phyloP scores from a whole-genome alignment of 1,284 basidiomycete species.

The Puccinia horiana region DNA sequence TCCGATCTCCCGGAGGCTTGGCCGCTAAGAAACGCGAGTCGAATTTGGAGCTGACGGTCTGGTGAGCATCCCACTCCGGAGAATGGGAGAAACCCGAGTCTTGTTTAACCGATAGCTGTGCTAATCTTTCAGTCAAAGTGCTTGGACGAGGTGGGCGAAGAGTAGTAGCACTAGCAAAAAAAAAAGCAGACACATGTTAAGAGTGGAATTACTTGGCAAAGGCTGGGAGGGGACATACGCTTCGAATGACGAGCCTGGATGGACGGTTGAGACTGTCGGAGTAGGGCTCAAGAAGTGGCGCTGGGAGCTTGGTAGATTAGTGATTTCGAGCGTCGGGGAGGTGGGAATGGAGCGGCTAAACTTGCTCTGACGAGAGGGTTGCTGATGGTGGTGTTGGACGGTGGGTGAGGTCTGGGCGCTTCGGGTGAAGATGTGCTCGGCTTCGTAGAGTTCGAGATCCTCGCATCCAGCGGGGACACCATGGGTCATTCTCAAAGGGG shows the following conservation, averaged over 20 bases:
- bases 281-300: neutral
- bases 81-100: neutral
- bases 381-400: neutral
- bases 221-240: neutral
- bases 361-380: neutral
- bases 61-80: neutral
- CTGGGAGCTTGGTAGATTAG: neutral
- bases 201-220: neutral
- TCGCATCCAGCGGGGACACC: conserved; percentile 41
- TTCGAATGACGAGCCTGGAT: conserved; percentile 1
- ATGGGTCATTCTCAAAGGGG: conserved; percentile 34
- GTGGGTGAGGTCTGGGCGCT: conserved; percentile 4
- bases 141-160: neutral
- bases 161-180: conserved; percentile 4
- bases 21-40: neutral
- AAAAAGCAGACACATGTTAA: neutral
- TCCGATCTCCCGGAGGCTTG: neutral
- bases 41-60: neutral
- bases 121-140: conserved; percentile 10
- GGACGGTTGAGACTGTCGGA: neutral
- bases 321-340: conserved; percentile 25
- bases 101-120: neutral
- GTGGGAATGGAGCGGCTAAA: conserved; percentile 19
- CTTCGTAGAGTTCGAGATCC: conserved; percentile 13
- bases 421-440: neutral